phyloP scores from a whole-genome alignment of 768 basidiomycete species.

The Stropharia rugosoannulata region DNA sequence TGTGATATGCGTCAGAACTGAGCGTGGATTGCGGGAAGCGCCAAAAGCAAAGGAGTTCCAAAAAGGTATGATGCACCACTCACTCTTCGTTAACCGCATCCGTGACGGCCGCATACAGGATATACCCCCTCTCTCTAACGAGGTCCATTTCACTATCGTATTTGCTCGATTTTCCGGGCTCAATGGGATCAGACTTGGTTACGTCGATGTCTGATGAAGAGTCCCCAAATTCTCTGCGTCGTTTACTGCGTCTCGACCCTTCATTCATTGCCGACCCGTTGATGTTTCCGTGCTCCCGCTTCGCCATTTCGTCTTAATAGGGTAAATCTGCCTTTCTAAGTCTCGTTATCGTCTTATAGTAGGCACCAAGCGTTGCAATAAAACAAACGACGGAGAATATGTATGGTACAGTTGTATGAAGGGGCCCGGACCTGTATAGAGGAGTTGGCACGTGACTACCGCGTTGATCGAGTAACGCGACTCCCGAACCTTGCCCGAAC shows the following conservation, averaged over 20 bases:
- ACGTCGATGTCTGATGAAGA: conserved; percentile 42
- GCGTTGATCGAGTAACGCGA: conserved; percentile 15
- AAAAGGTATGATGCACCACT: conserved; percentile 50
- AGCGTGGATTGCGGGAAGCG: conserved; percentile 15
- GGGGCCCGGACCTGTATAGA: conserved; percentile 8
- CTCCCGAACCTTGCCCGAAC: too few relatives aligned
- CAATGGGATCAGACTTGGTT: conserved; percentile 32
- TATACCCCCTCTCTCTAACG: conserved; percentile 66
- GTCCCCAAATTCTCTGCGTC: conserved; percentile 36
- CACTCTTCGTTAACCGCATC: conserved; percentile 88
- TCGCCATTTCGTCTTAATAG: conserved; percentile 30
- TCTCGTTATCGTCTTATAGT: not conserved
- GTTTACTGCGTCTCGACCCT: conserved; percentile 41
- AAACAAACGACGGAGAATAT: conserved; percentile 16
- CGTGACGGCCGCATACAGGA: conserved; percentile 76
- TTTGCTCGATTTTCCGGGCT: conserved; percentile 16
- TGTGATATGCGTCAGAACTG: conserved; percentile 24
- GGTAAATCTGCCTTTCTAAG: not conserved
- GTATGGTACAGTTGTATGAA: conserved; percentile 10
- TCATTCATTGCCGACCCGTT: conserved; percentile 31
- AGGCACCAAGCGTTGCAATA: conserved; percentile 2
- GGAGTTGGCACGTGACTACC: conserved; percentile 21
- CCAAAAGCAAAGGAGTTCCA: conserved; percentile 32
- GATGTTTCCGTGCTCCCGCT: conserved; percentile 36
- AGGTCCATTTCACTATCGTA: conserved; percentile 29